phyloP scores from a whole-genome alignment of 1,284 basidiomycete genomes.

The Calocybe gambosa region DNA sequence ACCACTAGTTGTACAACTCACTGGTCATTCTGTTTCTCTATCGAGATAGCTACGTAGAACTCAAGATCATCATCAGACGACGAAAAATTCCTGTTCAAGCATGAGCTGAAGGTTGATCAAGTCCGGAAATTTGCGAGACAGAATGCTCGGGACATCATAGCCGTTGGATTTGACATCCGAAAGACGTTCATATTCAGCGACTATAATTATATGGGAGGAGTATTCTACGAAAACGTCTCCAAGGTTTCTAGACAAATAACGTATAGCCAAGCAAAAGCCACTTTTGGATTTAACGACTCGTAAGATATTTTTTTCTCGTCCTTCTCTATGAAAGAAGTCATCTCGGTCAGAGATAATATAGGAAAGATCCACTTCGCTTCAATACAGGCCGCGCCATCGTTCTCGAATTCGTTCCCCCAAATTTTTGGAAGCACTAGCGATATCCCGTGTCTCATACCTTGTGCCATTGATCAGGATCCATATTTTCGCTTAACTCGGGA shows the following conservation, averaged over 20 bases:
- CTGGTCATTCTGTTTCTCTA: slow-evolving; percentile 45
- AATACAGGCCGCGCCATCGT: slow-evolving; percentile 95
- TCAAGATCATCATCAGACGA: slow-evolving; percentile 61
- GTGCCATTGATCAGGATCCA: slow-evolving; percentile 96
- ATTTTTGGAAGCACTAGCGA: slow-evolving; percentile 87
- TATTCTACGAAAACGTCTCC: slow-evolving; percentile 94
- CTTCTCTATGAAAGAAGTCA: neutral
- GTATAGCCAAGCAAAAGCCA: slow-evolving; percentile 89
- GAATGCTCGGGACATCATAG: slow-evolving; percentile 95
- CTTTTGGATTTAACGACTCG: slow-evolving; percentile 96
- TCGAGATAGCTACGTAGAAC: neutral
- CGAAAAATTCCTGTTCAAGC: slow-evolving; percentile 99
- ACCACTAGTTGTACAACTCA: slow-evolving; percentile 92
- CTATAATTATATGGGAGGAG: slow-evolving; percentile 83
- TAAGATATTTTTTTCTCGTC: slow-evolving; percentile 35
- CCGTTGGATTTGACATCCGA: slow-evolving; percentile 87
- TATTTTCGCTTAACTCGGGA: slow-evolving; percentile 98
- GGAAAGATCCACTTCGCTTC: slow-evolving; percentile 98
- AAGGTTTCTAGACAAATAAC: slow-evolving; percentile 92
- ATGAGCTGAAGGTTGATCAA: slow-evolving; percentile 87
- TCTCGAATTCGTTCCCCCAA: slow-evolving; percentile 98
- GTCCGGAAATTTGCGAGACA: slow-evolving; percentile 78
- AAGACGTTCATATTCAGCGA: slow-evolving; percentile 98
- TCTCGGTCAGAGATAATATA: slow-evolving; percentile 78
- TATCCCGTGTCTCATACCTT: slow-evolving; percentile 93